These are phyloP conservation scores for Talaromyces atroroseus DNA, from an alignment of 2,329 filamentous ascomycete species.

Conservation along the genomic window DNA sequence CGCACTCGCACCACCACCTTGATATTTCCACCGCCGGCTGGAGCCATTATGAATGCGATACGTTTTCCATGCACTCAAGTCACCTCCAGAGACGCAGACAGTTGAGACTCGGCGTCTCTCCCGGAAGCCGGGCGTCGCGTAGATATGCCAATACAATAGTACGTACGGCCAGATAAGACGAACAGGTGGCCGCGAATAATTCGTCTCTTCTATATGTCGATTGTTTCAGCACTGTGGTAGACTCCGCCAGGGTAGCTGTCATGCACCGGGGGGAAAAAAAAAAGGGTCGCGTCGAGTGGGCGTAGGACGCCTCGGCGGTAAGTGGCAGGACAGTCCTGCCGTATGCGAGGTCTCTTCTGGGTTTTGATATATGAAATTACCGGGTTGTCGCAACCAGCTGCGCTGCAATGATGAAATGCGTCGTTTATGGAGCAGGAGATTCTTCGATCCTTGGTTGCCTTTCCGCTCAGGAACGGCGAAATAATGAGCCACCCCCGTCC, in stretches of 20 bases:
- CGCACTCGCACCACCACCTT: conserved; percentile 98
- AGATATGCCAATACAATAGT: conserved; percentile 14
- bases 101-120: conserved; percentile 5
- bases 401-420: neutral
- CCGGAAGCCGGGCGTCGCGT: conserved; percentile 6
- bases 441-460: neutral
- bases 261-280: neutral
- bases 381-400: neutral
- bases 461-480: conserved; percentile 9
- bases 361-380: neutral
- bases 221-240: neutral
- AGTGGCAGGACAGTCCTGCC: neutral
- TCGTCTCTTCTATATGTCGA: too few relatives aligned
- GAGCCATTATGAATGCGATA: conserved; percentile 51
- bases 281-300: neutral
- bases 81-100: neutral
- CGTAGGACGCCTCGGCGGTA: neutral
- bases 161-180: conserved; percentile 26
- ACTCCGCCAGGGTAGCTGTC: neutral
- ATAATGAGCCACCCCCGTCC: conserved; percentile 5
- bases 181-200: conserved; percentile 22
- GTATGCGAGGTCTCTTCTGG: neutral
- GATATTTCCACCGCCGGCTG: conserved; percentile 85
- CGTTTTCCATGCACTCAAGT: conserved; percentile 32
- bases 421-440: neutral